phyloP scores from a whole-genome alignment of 305 asterid species.

The Ruellia speciosa region DNA sequence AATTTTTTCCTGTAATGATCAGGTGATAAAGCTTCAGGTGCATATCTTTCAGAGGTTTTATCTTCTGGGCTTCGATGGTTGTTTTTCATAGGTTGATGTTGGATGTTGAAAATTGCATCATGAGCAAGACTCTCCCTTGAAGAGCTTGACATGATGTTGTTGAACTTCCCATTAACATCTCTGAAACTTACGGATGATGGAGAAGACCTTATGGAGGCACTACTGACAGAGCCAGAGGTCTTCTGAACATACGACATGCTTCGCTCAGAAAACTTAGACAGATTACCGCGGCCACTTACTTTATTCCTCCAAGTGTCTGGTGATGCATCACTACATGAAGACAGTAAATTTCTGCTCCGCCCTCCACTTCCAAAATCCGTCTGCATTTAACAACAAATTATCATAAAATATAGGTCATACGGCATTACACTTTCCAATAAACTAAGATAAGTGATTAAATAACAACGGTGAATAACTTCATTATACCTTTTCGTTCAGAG shows the following conservation, averaged over 20 bases:
- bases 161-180: conserved; percentile 31
- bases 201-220: conserved; percentile 37
- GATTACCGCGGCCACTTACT: conserved; percentile 29
- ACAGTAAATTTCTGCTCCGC: conserved; percentile 20
- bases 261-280: conserved; percentile 40
- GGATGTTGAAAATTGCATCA: conserved; percentile 8
- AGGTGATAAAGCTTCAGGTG: conserved; percentile 17
- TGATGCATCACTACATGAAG: conserved; percentile 23
- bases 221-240: conserved; percentile 26
- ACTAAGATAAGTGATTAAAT: conserved; percentile 2
- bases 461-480: conserved; percentile 13
- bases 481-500: conserved; percentile 41
- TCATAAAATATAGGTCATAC: no score
- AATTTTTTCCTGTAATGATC: conserved; percentile 21
- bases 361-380: conserved; percentile 29
- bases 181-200: conserved; percentile 40
- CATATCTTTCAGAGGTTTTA: conserved; percentile 5
- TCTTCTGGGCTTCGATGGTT: conserved; percentile 22
- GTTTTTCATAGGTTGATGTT: conserved; percentile 21
- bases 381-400: conserved; percentile 28
- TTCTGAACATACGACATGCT: conserved; percentile 48
- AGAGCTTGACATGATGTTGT: conserved; percentile 20
- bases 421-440: not conserved
- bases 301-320: conserved; percentile 29
- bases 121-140: conserved; percentile 17